Percentiles rank a stretch among this genome's conserved stretches.
These are phyloP conservation scores for Adansonia rubrostipa DNA, from an alignment of 441 rosid genomes.

Conservation along the genomic window DNA sequence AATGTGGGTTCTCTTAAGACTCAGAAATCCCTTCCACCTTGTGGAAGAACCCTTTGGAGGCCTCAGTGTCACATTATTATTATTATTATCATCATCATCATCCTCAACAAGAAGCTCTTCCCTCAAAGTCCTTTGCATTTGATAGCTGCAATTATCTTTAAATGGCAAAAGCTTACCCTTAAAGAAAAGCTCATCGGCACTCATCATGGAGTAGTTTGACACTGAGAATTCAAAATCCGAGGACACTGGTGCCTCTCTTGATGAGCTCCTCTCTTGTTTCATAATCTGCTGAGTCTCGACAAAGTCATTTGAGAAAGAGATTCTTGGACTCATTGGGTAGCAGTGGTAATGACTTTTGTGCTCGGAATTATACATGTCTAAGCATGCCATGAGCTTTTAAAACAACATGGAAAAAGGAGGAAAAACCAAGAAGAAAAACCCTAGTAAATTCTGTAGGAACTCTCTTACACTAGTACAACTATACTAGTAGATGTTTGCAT, in stretches of 20 bases:
- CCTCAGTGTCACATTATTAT: conserved; percentile 46
- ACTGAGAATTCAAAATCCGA: conserved; percentile 91
- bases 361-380: conserved; percentile 72
- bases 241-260: conserved; percentile 50
- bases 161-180: conserved; percentile 87
- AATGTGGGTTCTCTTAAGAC: conserved; percentile 69
- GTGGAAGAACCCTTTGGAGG: conserved; percentile 69
- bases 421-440: conserved; percentile 24
- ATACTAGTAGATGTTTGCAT: conserved; percentile 60
- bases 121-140: conserved; percentile 74
- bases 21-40: conserved; percentile 82
- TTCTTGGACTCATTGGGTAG: conserved; percentile 75
- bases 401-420: conserved; percentile 33
- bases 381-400: conserved; percentile 65
- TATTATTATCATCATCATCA: conserved; percentile 34
- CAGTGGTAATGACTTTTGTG: conserved; percentile 42
- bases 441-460: conserved; percentile 52
- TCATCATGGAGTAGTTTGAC: conserved; percentile 75
- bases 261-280: conserved; percentile 47
- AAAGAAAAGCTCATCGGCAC: conserved; percentile 88
- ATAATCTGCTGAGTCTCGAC: conserved; percentile 60
- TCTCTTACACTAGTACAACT: conserved; percentile 54
- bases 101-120: conserved; percentile 76
- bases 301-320: conserved; percentile 83
- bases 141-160: conserved; percentile 48